These are phyloP conservation scores for Parastagonospora avenae DNA, from an alignment of 2,329 filamentous ascomycete genomes.

Conservation along the genomic window DNA sequence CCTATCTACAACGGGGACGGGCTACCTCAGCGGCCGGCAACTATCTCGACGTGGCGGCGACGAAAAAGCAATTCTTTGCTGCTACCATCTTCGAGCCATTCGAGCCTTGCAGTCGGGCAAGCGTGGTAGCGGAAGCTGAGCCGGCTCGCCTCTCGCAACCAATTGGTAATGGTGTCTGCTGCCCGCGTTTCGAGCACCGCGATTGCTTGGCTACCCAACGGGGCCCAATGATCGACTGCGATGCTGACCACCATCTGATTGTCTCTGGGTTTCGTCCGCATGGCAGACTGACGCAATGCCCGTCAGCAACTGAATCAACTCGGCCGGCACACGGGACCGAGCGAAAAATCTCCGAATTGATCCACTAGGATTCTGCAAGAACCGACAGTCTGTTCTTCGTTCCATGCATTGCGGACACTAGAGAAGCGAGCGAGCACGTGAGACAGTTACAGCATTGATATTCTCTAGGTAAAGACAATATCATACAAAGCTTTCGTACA, in stretches of 20 bases:
- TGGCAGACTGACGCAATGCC: neutral
- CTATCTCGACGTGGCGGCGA: constrained; percentile 14
- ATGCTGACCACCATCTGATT: too few relatives aligned
- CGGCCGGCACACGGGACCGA: neutral
- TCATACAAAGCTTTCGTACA: constrained; percentile 11
- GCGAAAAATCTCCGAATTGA: neutral
- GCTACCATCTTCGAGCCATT: constrained; percentile 9
- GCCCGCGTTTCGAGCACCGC: constrained; percentile 4
- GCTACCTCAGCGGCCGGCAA: neutral
- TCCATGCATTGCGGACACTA: constrained; percentile 30
- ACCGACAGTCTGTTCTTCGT: constrained; percentile 14
- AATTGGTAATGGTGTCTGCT: constrained; percentile 10
- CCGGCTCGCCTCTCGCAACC: constrained; percentile 25
- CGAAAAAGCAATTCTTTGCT: constrained; percentile 12
- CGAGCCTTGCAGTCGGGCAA: constrained; percentile 8
- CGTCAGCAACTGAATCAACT: neutral
- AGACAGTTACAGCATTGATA: constrained; percentile 4
- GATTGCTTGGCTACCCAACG: neutral
- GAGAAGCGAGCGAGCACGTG: constrained; percentile 25
- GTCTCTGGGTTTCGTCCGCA: too few relatives aligned
- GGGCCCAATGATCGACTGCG: too few relatives aligned
- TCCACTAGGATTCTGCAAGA: constrained; percentile 1
- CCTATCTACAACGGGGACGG: neutral
- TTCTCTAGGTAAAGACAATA: constrained; percentile 8
- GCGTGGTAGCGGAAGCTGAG: constrained; percentile 18